Evolutionary conservation across 345 rosid genomes (phyloP).

Genomic region (Geranium rotundifolium): DNA sequence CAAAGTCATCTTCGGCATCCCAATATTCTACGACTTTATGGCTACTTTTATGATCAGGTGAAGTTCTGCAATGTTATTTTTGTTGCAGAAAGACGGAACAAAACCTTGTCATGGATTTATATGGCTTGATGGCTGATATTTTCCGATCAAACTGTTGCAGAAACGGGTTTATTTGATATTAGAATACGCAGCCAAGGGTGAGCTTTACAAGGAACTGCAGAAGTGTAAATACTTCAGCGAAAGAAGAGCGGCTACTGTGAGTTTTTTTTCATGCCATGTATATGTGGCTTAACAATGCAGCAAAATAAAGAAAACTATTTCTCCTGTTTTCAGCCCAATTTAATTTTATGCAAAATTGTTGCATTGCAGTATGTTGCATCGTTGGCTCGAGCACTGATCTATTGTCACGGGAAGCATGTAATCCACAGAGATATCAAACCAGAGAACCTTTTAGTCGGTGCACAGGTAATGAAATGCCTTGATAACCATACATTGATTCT

Average conservation of each 20-base stretch:
- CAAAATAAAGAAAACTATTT: too few species aligned
- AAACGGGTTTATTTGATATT: slow-evolving; percentile 75
- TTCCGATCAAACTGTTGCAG: slow-evolving; percentile 15
- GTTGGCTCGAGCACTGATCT: slow-evolving; percentile 88
- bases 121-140: too few species aligned
- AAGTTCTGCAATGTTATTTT: background rate
- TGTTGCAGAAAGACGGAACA: background rate
- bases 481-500: background rate
- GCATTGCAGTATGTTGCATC: slow-evolving; percentile 80
- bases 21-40: slow-evolving; percentile 78
- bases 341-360: background rate
- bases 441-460: slow-evolving; percentile 78
- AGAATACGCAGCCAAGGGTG: slow-evolving; percentile 87
- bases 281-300: too few species aligned
- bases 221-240: slow-evolving; percentile 85
- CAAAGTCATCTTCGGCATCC: slow-evolving; percentile 95
- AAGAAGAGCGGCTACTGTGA: slow-evolving; percentile 85
- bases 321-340: too few species aligned
- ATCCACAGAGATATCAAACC: slow-evolving; percentile 98
- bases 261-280: slow-evolving; percentile 13
- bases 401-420: slow-evolving; percentile 98
- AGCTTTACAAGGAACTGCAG: slow-evolving; percentile 82
- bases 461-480: slow-evolving; percentile 40
- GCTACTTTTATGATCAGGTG: slow-evolving; percentile 97
- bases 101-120: too few species aligned